Conservation (phyloP, 805 yeast genomes). For the Saturnispora sanitii region DNA sequence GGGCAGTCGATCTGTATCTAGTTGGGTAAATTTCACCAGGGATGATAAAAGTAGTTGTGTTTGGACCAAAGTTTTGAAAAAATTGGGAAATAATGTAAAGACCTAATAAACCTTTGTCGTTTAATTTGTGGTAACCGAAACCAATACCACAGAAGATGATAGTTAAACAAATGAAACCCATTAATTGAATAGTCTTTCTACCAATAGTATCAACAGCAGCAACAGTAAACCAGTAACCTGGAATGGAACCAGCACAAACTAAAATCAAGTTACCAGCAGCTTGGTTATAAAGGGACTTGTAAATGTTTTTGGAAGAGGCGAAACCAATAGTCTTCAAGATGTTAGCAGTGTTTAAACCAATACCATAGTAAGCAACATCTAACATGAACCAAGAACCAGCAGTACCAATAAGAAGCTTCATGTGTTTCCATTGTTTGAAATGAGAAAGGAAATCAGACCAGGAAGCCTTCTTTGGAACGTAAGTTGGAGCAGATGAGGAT, state of each 20-base stretch:
- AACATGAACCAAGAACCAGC: slow-evolving; percentile 87
- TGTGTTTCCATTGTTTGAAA: slow-evolving; percentile 79
- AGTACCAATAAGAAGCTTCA: slow-evolving; percentile 76
- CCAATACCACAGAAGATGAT: slow-evolving; percentile 70
- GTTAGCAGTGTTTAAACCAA: slow-evolving; percentile 71
- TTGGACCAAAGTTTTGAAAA: slow-evolving; percentile 89
- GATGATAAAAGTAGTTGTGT: slow-evolving; percentile 80
- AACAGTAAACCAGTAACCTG: slow-evolving; percentile 85
- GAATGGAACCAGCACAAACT: slow-evolving; percentile 90
- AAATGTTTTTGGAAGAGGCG: slow-evolving; percentile 62
- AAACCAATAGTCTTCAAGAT: slow-evolving; percentile 79
- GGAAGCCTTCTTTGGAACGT: slow-evolving; percentile 72
- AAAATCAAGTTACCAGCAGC: slow-evolving; percentile 90
- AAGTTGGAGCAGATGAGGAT: slow-evolving; percentile 29
- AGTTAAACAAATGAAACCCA: slow-evolving; percentile 67
- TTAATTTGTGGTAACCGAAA: slow-evolving; percentile 67
- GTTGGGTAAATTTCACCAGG: slow-evolving; percentile 94
- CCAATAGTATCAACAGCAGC: slow-evolving; percentile 76
- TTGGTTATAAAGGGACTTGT: slow-evolving; percentile 58
- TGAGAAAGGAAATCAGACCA: slow-evolving; percentile 61
- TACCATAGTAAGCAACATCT: slow-evolving; percentile 87
- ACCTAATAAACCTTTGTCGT: slow-evolving; percentile 60
- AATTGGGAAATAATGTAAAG: slow-evolving; percentile 74
- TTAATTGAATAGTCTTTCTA: slow-evolving; percentile 72
- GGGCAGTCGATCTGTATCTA: slow-evolving; percentile 91